These are phyloP conservation scores for Xylaria sp. DNA, from an alignment of 2,329 filamentous ascomycete genomes.

Conservation along the genomic window DNA sequence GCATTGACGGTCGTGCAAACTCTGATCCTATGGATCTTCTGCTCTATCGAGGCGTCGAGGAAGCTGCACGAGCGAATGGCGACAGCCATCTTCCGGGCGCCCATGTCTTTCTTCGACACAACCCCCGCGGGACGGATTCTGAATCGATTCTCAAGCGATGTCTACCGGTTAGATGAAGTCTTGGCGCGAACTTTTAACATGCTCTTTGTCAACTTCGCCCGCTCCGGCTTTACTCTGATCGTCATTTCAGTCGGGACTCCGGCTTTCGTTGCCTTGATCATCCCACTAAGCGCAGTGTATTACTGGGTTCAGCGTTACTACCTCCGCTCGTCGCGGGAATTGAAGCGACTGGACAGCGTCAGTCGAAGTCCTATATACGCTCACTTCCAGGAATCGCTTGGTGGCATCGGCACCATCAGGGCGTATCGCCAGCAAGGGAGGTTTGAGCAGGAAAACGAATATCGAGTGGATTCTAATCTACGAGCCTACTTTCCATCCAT, in stretches of 20 bases:
- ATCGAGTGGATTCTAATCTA: conserved; percentile 94
- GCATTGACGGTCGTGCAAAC: conserved; percentile 90
- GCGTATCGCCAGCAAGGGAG: conserved; percentile 90
- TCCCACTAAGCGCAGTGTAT: conserved; percentile 84
- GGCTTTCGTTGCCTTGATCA: conserved; percentile 79
- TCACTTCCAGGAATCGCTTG: conserved; percentile 97
- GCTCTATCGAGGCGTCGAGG: conserved; percentile 96
- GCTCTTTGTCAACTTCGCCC: conserved; percentile 81
- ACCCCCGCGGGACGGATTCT: conserved; percentile 96
- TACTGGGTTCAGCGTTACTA: conserved; percentile 97
- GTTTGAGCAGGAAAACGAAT: conserved; percentile 94
- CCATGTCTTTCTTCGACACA: conserved; percentile 99
- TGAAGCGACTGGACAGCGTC: conserved; percentile 95
- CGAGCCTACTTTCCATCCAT: conserved; percentile 96
- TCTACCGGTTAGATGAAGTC: conserved; percentile 88
- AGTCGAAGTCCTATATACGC: conserved; percentile 96
- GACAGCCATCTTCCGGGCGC: conserved; percentile 94
- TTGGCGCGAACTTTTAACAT: conserved; percentile 98
- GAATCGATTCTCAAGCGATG: conserved; percentile 92
- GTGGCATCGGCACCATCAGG: conserved; percentile 92
- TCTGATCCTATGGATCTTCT: conserved; percentile 98
- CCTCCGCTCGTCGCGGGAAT: conserved; percentile 91
- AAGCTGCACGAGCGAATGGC: conserved; percentile 98
- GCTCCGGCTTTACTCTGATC: conserved; percentile 82
- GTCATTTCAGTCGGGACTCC: conserved; percentile 87